Base-by-base conservation (phyloP, 352 stramenopile genomes). In the Phytopythium kandeliae region DNA sequence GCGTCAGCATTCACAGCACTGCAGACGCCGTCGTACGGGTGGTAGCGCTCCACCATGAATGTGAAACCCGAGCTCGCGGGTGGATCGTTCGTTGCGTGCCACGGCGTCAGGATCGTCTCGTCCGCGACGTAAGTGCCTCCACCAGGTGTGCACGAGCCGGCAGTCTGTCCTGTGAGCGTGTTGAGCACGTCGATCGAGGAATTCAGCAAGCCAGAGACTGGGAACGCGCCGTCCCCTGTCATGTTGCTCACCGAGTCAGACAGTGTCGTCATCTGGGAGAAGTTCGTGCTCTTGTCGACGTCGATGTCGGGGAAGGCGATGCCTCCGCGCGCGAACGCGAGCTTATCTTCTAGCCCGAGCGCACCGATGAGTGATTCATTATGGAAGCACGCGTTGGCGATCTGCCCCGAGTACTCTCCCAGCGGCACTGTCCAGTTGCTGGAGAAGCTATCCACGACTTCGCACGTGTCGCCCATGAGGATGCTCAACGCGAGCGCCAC, bases 321-420 rank as follows among this genome's bases (percentile, higher is more conserved):
- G 8, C 67, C 73, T 52, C 75, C 72, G 1, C 62, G 61, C 13
- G 77, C 77, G 56, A 89, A 89, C 16, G 68, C 54, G 40, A 89
- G 67, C 9, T 71, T 73, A 22, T 50, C 57, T 8, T 60, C 67
- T 17, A 89, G 48, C 31, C 85, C 77, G 45, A 89, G 70, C 19
- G 62, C 75, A 5, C 77, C 69, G 22, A 89, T 57, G n/a, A 89
- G 66, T 25, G 73, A 85, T 40, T 71, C 57, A 45, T 86, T 81
- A 4, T 60, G 34, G 48, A 89, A 89, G 41, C 78, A 89, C 0
- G 78, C 70, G 57, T 89, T 74, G n/a, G 78, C 52, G 0, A 56
- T 59, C 26, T 76, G 68, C 4, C 64, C 77, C 15, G 60, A 51
- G 2, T 80, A 63, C 5, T 43, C 17, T 4, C 78, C 76, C 3